Percentiles rank a stretch among this genome's conserved stretches.
Conservation (phyloP, 306 rosid species). For the Hippophae tibetana region DNA sequence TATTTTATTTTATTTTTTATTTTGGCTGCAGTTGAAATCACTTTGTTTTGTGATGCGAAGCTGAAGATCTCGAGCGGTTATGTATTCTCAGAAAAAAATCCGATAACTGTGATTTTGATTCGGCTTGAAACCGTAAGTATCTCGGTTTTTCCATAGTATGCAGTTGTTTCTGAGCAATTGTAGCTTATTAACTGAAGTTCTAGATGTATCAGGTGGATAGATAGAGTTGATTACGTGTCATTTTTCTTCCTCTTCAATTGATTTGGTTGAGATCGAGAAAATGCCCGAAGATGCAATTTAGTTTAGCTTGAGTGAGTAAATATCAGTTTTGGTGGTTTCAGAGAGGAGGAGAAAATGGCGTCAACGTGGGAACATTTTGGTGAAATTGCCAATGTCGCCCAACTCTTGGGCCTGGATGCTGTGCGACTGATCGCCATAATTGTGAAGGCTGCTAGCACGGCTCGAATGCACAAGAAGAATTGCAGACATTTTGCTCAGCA, state of each 20-base stretch:
- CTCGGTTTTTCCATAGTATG: slow-evolving; percentile 1
- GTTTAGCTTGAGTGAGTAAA: neutral
- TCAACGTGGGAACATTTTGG: slow-evolving; percentile 75
- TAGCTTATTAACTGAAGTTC: neutral
- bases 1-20: slow-evolving; percentile 4
- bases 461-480: slow-evolving; percentile 89
- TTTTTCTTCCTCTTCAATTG: neutral
- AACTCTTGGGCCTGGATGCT: slow-evolving; percentile 79
- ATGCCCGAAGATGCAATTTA: slow-evolving; percentile 13
- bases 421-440: slow-evolving; percentile 73
- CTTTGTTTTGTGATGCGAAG: slow-evolving; percentile 10
- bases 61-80: slow-evolving; percentile 36
- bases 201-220: neutral
- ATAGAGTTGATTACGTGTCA: neutral
- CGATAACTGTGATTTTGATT: slow-evolving; percentile 31
- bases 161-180: neutral
- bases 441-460: slow-evolving; percentile 79
- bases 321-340: neutral
- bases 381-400: slow-evolving; percentile 77
- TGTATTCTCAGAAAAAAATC: slow-evolving; percentile 20
- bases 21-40: slow-evolving; percentile 13
- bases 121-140: slow-evolving; percentile 15
- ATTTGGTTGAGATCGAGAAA: neutral
- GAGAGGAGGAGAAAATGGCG: slow-evolving; percentile 42
- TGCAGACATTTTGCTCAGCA: slow-evolving; percentile 91